These are phyloP conservation scores for Trichosporon sp. DNA, from an alignment of 1,284 basidiomycete species.

Conservation along the genomic window DNA sequence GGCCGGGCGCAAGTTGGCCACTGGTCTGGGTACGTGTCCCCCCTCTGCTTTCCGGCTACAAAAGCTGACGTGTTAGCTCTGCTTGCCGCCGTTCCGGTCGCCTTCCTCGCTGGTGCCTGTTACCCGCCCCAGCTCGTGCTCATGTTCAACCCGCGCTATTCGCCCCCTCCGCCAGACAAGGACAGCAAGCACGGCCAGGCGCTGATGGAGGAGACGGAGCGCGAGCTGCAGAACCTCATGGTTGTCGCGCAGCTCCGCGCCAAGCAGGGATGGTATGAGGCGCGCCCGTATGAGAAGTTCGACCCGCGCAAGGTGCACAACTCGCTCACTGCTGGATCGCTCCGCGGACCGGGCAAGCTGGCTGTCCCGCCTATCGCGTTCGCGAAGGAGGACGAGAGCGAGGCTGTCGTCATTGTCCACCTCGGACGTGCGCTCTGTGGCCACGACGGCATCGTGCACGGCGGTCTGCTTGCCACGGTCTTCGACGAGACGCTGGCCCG, in stretches of 20 bases:
- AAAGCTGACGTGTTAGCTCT: constrained; percentile 35
- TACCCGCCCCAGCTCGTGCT: constrained; percentile 66
- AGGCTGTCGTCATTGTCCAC: constrained; percentile 70
- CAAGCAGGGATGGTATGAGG: constrained; percentile 55
- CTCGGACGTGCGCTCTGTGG: constrained; percentile 81
- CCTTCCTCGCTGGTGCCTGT: constrained; percentile 62
- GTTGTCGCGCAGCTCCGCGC: constrained; percentile 62
- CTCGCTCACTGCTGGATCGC: constrained; percentile 78
- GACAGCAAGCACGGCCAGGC: constrained; percentile 66
- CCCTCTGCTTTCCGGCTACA: background rate
- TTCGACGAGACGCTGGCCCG: constrained; percentile 84
- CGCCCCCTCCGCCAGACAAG: constrained; percentile 68
- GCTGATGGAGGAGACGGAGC: constrained; percentile 68
- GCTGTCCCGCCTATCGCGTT: constrained; percentile 75
- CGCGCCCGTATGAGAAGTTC: constrained; percentile 66
- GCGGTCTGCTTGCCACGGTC: constrained; percentile 85
- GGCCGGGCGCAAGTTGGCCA: background rate
- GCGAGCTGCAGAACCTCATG: constrained; percentile 67
- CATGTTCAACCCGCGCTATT: constrained; percentile 70
- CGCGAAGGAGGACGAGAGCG: constrained; percentile 71
- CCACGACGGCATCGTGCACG: constrained; percentile 92
- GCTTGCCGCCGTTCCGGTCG: constrained; percentile 45
- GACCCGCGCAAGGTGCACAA: constrained; percentile 71
- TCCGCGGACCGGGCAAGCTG: constrained; percentile 81
- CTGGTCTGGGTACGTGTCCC: background rate